phyloP scores from a whole-genome alignment of 208 protist genomes.

The Giardia duodenalis region DNA sequence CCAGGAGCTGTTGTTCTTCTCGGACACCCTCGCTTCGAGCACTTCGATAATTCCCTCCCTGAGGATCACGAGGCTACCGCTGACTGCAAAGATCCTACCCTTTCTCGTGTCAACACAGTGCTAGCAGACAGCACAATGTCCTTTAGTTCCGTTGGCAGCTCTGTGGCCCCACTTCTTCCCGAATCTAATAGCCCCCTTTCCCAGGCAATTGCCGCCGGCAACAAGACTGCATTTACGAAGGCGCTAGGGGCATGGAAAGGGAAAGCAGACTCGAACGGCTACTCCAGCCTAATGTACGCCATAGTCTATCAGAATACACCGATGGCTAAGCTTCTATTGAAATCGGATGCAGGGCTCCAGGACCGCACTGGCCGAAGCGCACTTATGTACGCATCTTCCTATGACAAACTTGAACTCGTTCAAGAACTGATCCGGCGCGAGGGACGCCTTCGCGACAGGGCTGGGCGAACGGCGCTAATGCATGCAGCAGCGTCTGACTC shows the following conservation, averaged over 20 bases:
- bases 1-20: background rate
- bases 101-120: no score
- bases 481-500: background rate
- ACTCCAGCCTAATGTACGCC: background rate
- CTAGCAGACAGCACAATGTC: no score
- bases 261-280: background rate
- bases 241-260: background rate
- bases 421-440: background rate
- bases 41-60: no score
- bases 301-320: background rate
- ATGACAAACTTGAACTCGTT: background rate
- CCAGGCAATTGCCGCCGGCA: background rate
- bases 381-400: background rate
- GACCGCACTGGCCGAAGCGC: background rate
- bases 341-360: background rate
- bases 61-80: no score
- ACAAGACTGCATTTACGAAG: background rate
- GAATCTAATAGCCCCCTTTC: background rate
- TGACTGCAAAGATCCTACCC: no score
- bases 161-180: background rate
- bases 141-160: no score
- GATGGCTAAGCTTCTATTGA: background rate
- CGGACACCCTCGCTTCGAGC: background rate
- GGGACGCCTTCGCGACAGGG: background rate
- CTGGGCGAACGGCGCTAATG: background rate